Evolutionary conservation across 225 moss, liverwort and hornwort genomes (phyloP).

Genomic region (Pseudisothecium myosuroides): DNA sequence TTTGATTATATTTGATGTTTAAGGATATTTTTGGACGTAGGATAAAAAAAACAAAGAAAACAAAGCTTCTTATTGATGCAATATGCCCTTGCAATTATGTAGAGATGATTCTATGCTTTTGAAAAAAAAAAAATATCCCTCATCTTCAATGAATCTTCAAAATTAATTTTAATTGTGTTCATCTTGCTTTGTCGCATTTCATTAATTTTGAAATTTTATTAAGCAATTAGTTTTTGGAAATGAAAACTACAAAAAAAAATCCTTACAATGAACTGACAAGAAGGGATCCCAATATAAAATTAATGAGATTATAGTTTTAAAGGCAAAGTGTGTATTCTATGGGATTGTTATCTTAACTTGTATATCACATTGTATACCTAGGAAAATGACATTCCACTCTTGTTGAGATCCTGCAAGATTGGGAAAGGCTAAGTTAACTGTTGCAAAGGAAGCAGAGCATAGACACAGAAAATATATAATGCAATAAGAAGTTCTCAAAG

Average conservation of each 20-base stretch:
- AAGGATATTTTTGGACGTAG: too few relatives aligned
- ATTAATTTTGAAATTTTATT: too few relatives aligned
- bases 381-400: neutral
- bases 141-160: neutral
- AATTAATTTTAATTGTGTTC: neutral
- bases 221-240: neutral
- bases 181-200: neutral
- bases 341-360: neutral
- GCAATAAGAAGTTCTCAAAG: too few relatives aligned
- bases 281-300: neutral
- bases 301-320: neutral
- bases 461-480: too few relatives aligned
- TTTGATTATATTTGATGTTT: neutral
- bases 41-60: too few relatives aligned
- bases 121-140: neutral
- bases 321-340: rapidly evolving
- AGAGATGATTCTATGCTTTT: neutral
- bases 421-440: neutral
- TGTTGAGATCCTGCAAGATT: neutral
- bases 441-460: too few relatives aligned
- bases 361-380: rapidly evolving
- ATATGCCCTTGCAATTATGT: neutral
- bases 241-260: neutral
- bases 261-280: neutral
- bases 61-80: neutral